These are phyloP conservation scores for Rhodocollybia butyracea DNA, from an alignment of 768 basidiomycete species.

Conservation along the genomic window DNA sequence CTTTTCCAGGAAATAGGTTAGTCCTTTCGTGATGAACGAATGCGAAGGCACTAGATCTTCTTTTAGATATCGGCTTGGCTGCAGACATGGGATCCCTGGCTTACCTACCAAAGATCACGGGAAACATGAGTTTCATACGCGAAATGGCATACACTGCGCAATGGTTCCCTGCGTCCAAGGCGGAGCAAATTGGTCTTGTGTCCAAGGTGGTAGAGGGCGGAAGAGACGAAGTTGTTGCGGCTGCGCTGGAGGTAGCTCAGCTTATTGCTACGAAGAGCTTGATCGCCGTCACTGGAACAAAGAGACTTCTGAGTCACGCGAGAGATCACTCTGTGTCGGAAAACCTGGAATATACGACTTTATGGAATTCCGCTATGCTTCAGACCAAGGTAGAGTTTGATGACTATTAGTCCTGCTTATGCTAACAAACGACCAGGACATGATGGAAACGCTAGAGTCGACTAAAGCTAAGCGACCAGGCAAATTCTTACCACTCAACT, in stretches of 20 bases:
- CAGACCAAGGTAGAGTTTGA: too few relatives aligned
- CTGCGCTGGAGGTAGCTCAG: constrained; percentile 63
- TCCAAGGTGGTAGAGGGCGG: constrained; percentile 70
- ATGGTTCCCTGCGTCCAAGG: constrained; percentile 67
- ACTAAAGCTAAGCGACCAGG: not conserved
- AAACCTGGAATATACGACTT: too few relatives aligned
- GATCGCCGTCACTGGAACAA: constrained; percentile 72
- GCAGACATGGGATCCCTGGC: constrained; percentile 88
- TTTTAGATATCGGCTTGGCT: constrained; percentile 82
- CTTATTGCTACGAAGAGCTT: constrained; percentile 76
- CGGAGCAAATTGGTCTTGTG: constrained; percentile 66
- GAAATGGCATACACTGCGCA: constrained; percentile 79
- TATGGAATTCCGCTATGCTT: too few relatives aligned
- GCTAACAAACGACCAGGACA: too few relatives aligned
- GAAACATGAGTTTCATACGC: constrained; percentile 66
- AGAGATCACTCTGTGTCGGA: constrained; percentile 80
- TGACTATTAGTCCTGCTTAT: too few relatives aligned
- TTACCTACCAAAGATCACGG: constrained; percentile 68
- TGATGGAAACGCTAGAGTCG: not conserved
- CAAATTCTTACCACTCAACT: not conserved
- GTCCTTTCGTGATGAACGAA: too few relatives aligned
- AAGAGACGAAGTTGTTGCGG: constrained; percentile 58
- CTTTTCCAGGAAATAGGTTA: too few relatives aligned
- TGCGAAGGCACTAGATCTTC: too few relatives aligned
- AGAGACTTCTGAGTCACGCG: constrained; percentile 74